Percentiles rank a stretch among this genome's conserved stretches.
Conservation (phyloP, 2,329 filamentous ascomycete species). For the Ophiostoma ips region DNA sequence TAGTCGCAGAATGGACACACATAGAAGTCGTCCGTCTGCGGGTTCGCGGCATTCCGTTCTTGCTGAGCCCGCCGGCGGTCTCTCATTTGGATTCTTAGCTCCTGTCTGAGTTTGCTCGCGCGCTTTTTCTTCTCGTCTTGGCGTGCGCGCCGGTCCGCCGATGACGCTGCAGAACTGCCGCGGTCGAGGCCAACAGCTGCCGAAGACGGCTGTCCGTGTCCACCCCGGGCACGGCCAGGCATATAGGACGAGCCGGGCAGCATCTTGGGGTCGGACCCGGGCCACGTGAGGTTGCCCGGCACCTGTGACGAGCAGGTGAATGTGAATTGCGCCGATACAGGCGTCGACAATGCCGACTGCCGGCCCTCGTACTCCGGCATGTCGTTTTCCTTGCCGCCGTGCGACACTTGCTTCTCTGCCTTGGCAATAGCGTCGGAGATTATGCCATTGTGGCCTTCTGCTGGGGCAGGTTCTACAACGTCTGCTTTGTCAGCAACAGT, state of each 20-base stretch:
- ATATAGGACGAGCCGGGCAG: neutral
- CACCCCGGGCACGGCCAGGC: neutral
- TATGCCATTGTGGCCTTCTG: constrained; percentile 48
- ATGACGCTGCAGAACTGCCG: neutral
- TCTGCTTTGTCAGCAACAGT: neutral
- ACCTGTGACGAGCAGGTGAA: constrained; percentile 92
- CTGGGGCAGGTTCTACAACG: neutral
- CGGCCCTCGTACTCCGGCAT: constrained; percentile 54
- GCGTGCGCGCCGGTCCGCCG: neutral
- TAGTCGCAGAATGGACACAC: constrained; percentile 99
- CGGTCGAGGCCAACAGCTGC: neutral
- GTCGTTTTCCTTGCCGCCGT: constrained; percentile 32
- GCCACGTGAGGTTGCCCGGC: constrained; percentile 65
- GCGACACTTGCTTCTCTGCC: constrained; percentile 47
- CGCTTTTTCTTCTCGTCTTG: constrained; percentile 39
- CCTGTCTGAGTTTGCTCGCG: constrained; percentile 49
- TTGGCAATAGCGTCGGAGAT: constrained; percentile 88
- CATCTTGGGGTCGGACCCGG: constrained; percentile 8
- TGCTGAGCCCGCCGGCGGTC: constrained; percentile 66
- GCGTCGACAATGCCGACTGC: constrained; percentile 58
- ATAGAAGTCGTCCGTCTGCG: constrained; percentile 68
- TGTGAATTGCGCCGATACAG: constrained; percentile 76
- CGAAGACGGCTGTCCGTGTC: neutral
- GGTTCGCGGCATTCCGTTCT: constrained; percentile 61
- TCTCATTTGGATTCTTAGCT: constrained; percentile 43